Percentiles rank a stretch among this genome's conserved stretches.
These are phyloP conservation scores for Musa itinerans DNA, from an alignment of 176 grass and related monocot species.

Conservation along the genomic window DNA sequence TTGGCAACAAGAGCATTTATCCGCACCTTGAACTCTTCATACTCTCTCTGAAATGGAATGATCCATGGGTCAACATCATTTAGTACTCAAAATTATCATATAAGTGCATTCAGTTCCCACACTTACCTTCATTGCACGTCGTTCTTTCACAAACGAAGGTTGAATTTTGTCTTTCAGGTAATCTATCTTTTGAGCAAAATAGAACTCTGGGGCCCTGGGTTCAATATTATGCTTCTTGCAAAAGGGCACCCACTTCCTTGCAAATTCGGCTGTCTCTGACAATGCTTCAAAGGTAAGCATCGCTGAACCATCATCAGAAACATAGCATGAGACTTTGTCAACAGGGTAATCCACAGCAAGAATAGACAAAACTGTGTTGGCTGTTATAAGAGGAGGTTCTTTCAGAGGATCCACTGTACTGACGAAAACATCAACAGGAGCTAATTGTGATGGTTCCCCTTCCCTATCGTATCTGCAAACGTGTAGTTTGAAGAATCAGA, in stretches of 20 bases:
- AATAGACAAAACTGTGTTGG: slow-evolving; percentile 82
- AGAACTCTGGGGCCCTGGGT: slow-evolving; percentile 91
- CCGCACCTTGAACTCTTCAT: slow-evolving; percentile 84
- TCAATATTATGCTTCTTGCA: slow-evolving; percentile 88
- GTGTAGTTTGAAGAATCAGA: slow-evolving; percentile 1
- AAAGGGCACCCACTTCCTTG: slow-evolving; percentile 91
- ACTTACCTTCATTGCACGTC: slow-evolving; percentile 86
- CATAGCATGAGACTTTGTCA: slow-evolving; percentile 94
- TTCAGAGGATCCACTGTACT: slow-evolving; percentile 91
- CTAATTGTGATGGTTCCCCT: slow-evolving; percentile 70
- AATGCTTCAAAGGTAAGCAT: slow-evolving; percentile 88
- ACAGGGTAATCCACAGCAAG: slow-evolving; percentile 86
- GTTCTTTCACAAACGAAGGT: slow-evolving; percentile 92
- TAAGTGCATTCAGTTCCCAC: neutral
- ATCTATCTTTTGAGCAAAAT: slow-evolving; percentile 96
- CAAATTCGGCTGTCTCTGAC: slow-evolving; percentile 85
- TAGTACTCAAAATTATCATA: neutral
- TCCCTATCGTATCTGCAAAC: slow-evolving; percentile 79
- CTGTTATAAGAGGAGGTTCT: slow-evolving; percentile 79
- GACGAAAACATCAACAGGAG: slow-evolving; percentile 84
- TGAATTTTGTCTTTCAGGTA: slow-evolving; percentile 90
- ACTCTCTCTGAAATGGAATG: slow-evolving; percentile 61
- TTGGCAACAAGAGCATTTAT: slow-evolving; percentile 95
- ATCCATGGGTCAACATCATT: neutral
- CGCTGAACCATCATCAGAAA: slow-evolving; percentile 93